A percentile compares a stretch with the other conserved stretches of the same genome.
These are phyloP conservation scores for Cyclotella sp. DNA, from an alignment of 108 stramenopile species.

Conservation along the genomic window DNA sequence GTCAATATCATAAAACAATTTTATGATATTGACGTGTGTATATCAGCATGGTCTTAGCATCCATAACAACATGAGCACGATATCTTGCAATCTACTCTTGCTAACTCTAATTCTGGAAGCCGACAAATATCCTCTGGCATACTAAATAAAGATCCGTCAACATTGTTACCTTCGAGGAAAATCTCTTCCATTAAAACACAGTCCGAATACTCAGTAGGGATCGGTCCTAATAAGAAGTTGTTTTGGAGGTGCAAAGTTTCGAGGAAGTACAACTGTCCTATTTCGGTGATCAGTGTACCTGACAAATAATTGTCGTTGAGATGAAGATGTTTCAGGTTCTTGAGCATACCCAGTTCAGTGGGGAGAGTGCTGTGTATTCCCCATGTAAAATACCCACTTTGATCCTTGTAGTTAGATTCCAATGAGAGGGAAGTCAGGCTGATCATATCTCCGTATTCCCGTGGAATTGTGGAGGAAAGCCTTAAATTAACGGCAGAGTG, in stretches of 20 bases:
- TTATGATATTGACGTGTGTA: too few species aligned
- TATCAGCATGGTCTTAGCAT: conserved; percentile 9
- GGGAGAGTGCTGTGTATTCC: conserved; percentile 47
- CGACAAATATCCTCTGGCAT: conserved; percentile 43
- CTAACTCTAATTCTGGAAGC: conserved; percentile 39
- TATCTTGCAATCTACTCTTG: conserved; percentile 38
- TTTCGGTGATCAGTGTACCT: conserved; percentile 47
- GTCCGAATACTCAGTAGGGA: conserved; percentile 35
- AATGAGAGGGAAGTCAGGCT: conserved; percentile 34
- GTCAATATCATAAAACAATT: too few species aligned
- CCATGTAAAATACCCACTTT: conserved; percentile 44
- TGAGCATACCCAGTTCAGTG: conserved; percentile 38
- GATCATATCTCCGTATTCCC: conserved; percentile 47
- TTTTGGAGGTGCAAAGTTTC: conserved; percentile 44
- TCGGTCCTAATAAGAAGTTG: conserved; percentile 35
- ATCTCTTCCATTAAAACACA: conserved; percentile 38
- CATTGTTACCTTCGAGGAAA: conserved; percentile 37
- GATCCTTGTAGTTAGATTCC: conserved; percentile 46
- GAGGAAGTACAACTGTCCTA: conserved; percentile 42
- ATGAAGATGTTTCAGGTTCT: conserved; percentile 43
- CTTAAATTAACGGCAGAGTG: not conserved
- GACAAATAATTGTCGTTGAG: conserved; percentile 43
- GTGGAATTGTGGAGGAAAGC: conserved; percentile 50
- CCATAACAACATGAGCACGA: conserved; percentile 36
- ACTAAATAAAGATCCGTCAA: conserved; percentile 23